phyloP scores from a whole-genome alignment of 1,284 basidiomycete species.

The Athelia psychrophila region DNA sequence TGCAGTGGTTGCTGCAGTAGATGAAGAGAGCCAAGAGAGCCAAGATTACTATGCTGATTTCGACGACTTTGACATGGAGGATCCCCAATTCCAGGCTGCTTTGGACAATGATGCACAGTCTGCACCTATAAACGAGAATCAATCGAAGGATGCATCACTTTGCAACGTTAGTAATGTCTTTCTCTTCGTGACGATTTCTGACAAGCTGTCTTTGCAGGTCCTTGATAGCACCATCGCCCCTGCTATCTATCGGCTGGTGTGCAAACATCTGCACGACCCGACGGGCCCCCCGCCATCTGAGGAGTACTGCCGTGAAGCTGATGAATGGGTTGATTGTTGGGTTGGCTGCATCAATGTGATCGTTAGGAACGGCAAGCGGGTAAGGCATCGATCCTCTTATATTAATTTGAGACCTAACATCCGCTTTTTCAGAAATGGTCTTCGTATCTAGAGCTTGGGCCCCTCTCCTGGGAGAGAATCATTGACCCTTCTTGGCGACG shows the following conservation, averaged over 20 bases:
- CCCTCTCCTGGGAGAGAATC: constrained; percentile 61
- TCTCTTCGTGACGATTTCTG: neutral
- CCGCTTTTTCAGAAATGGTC: constrained; percentile 56
- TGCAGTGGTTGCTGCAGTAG: constrained; percentile 15
- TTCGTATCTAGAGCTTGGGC: constrained; percentile 52
- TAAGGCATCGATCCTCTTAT: constrained; percentile 24
- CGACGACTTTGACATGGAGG: constrained; percentile 51
- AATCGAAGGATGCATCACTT: constrained; percentile 38
- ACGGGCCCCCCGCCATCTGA: constrained; percentile 24
- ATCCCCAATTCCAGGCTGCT: constrained; percentile 53
- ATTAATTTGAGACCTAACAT: constrained; percentile 5
- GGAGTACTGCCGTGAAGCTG: constrained; percentile 28
- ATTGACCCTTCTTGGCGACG: constrained; percentile 50
- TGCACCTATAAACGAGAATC: constrained; percentile 22
- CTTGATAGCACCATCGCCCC: constrained; percentile 55
- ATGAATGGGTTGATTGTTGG: constrained; percentile 76
- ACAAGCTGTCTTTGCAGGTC: constrained; percentile 33
- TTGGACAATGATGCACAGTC: constrained; percentile 38
- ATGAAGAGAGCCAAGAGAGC: constrained; percentile 62
- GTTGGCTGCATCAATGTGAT: constrained; percentile 69
- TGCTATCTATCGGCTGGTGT: constrained; percentile 61
- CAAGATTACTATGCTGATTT: constrained; percentile 67
- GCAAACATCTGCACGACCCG: constrained; percentile 43
- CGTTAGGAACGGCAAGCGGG: constrained; percentile 56
- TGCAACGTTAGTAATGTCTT: constrained; percentile 31